Evolutionary conservation across 257 asterid species (phyloP).

Genomic region (Jaltomata sinuosa): DNA sequence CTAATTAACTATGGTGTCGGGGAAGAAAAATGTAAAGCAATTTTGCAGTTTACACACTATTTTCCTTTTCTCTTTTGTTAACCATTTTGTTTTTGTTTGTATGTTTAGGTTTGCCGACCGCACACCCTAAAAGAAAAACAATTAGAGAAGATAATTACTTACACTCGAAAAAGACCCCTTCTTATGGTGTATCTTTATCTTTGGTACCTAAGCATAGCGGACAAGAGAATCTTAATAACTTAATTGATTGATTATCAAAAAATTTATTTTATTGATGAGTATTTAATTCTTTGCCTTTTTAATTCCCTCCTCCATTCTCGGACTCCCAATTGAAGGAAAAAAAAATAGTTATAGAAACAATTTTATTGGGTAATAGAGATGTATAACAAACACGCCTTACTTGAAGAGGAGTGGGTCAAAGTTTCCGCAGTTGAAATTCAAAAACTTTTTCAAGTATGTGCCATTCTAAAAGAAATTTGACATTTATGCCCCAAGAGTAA

Average conservation of each 20-base stretch:
- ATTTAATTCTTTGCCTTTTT: too few relatives aligned
- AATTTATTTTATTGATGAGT: too few relatives aligned
- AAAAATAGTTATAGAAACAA: too few relatives aligned
- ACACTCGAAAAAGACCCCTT: neutral
- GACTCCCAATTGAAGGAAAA: too few relatives aligned
- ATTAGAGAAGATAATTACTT: neutral
- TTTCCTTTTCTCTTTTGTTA: too few relatives aligned
- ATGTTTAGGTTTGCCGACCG: neutral
- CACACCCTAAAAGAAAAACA: too few relatives aligned
- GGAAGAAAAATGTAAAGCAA: too few relatives aligned
- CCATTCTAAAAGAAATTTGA: neutral
- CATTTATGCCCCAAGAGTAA: neutral
- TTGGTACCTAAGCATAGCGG: neutral
- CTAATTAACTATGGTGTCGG: neutral
- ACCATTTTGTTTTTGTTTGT: neutral
- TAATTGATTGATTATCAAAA: too few relatives aligned
- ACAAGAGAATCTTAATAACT: too few relatives aligned
- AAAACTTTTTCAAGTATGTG: neutral
- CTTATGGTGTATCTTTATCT: neutral
- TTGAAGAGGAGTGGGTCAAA: neutral
- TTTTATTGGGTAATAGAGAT: too few relatives aligned
- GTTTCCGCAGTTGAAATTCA: neutral
- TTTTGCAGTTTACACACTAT: neutral
- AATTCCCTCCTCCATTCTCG: too few relatives aligned
- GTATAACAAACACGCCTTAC: too few relatives aligned